Conservation (phyloP, 768 basidiomycete species). For the Boletellus sp. region DNA sequence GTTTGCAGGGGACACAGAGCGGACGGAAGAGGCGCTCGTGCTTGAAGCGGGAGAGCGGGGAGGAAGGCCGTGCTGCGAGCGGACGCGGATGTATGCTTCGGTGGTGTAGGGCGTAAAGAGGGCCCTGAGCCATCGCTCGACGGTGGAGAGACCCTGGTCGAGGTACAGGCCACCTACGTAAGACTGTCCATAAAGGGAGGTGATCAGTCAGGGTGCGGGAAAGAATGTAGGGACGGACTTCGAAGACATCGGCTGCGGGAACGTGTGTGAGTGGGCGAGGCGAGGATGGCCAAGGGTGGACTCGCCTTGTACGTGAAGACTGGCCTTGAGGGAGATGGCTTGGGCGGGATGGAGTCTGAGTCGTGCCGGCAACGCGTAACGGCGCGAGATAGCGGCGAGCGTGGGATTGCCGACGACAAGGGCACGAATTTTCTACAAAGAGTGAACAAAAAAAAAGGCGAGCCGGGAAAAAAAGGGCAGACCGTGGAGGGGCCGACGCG, state of each 20-base stretch:
- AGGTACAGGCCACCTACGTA: slow-evolving; percentile 76
- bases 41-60: slow-evolving; percentile 30
- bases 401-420: slow-evolving; percentile 72
- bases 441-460: too few species aligned
- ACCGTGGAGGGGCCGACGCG: slow-evolving; percentile 76
- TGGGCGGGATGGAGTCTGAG: slow-evolving; percentile 71
- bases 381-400: slow-evolving; percentile 65
- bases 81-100: slow-evolving; percentile 60
- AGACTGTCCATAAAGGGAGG: slow-evolving; percentile 40
- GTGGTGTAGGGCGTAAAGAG: slow-evolving; percentile 62
- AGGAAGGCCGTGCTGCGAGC: slow-evolving; percentile 64
- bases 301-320: slow-evolving; percentile 68
- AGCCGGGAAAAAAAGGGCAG: not conserved
- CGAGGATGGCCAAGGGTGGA: not conserved
- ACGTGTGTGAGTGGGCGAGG: slow-evolving; percentile 3
- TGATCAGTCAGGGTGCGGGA: slow-evolving; percentile 1
- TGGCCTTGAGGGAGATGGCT: slow-evolving; percentile 64
- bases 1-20: not conserved
- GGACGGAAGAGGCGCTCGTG: slow-evolving; percentile 18
- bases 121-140: slow-evolving; percentile 54
- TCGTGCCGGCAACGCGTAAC: slow-evolving; percentile 58
- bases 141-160: slow-evolving; percentile 60
- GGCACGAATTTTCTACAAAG: slow-evolving; percentile 67
- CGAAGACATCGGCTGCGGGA: slow-evolving; percentile 67
- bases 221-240: slow-evolving; percentile 42